Conservation (phyloP, 2,329 filamentous ascomycete genomes). For the Fusarium sp. region DNA sequence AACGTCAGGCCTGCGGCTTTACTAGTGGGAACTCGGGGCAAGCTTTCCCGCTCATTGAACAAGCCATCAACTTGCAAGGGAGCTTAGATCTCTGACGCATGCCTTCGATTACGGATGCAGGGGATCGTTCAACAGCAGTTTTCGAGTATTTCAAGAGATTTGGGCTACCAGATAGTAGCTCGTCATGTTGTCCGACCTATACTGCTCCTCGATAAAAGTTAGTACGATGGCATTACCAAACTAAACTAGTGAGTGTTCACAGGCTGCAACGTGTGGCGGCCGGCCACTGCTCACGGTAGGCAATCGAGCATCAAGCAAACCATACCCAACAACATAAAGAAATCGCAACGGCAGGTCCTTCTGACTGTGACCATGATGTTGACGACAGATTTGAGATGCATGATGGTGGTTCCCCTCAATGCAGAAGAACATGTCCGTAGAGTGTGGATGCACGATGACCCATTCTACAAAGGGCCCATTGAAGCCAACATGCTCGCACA, state of each 20-base stretch:
- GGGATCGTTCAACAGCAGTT: slow-evolving; percentile 7
- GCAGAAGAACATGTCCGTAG: slow-evolving; percentile 39
- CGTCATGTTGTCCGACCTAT: slow-evolving; percentile 10
- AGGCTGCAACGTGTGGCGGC: slow-evolving; percentile 2
- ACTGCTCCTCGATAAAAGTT: slow-evolving; percentile 26
- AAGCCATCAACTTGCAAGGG: slow-evolving; percentile 15
- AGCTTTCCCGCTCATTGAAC: slow-evolving; percentile 15
- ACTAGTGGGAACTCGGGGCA: slow-evolving; percentile 19
- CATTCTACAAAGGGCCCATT: slow-evolving; percentile 42
- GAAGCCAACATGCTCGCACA: slow-evolving; percentile 32
- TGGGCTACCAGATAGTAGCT: slow-evolving; percentile 7
- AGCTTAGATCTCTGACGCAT: slow-evolving; percentile 26
- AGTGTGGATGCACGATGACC: slow-evolving; percentile 42
- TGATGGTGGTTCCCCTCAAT: slow-evolving; percentile 40
- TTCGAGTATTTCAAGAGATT: slow-evolving; percentile 2
- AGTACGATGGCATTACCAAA: slow-evolving; percentile 14
- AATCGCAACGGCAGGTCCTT: slow-evolving; percentile 12
- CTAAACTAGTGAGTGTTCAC: slow-evolving; percentile 14
- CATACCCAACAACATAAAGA: background rate
- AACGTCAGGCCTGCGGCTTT: slow-evolving; percentile 9
- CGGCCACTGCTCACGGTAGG: slow-evolving; percentile 7
- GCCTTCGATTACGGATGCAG: slow-evolving; percentile 12
- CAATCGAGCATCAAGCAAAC: slow-evolving; percentile 4
- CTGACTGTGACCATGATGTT: slow-evolving; percentile 11
- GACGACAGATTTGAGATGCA: slow-evolving; percentile 31